Evolutionary conservation across 176 grass and related monocot genomes (phyloP).

Genomic region (Elaeis guineensis): DNA sequence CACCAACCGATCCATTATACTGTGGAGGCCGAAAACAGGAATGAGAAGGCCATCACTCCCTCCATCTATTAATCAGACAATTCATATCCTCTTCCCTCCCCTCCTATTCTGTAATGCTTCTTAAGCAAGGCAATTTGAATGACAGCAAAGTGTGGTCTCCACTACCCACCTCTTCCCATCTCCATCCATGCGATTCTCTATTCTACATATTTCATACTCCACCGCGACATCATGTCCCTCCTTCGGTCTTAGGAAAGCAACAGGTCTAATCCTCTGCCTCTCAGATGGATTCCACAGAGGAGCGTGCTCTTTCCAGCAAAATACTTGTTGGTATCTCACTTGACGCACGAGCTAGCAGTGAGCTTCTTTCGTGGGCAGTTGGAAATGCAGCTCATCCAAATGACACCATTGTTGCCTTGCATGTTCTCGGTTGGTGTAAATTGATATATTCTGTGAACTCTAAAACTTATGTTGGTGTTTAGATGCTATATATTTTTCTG

Average conservation of each 20-base stretch:
- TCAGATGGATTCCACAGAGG: conserved; percentile 67
- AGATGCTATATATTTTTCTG: no score
- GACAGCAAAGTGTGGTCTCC: conserved; percentile 22
- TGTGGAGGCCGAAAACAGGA: not conserved
- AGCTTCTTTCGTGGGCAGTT: conserved; percentile 87
- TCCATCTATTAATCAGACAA: conserved; percentile 1
- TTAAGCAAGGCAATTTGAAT: conserved; percentile 30
- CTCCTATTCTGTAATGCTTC: conserved; percentile 18
- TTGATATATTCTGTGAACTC: not conserved
- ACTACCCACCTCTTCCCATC: conserved; percentile 14
- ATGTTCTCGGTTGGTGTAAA: conserved; percentile 54
- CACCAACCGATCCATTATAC: conserved; percentile 61
- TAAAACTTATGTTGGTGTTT: not conserved
- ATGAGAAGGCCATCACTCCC: conserved; percentile 4
- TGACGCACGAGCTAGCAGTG: conserved; percentile 39
- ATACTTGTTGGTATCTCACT: conserved; percentile 70
- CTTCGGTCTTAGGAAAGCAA: conserved; percentile 17
- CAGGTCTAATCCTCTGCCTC: not conserved
- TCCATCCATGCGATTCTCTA: conserved; percentile 2
- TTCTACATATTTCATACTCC: conserved; percentile 9
- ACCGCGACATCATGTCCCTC: not conserved
- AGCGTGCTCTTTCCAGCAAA: conserved; percentile 37
- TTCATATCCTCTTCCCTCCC: not conserved
- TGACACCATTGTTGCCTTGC: conserved; percentile 75
- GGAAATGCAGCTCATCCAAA: conserved; percentile 42